Evolutionary conservation across 495 filamentous ascomycete species (phyloP).

Genomic region (Xylaria nigripes): DNA sequence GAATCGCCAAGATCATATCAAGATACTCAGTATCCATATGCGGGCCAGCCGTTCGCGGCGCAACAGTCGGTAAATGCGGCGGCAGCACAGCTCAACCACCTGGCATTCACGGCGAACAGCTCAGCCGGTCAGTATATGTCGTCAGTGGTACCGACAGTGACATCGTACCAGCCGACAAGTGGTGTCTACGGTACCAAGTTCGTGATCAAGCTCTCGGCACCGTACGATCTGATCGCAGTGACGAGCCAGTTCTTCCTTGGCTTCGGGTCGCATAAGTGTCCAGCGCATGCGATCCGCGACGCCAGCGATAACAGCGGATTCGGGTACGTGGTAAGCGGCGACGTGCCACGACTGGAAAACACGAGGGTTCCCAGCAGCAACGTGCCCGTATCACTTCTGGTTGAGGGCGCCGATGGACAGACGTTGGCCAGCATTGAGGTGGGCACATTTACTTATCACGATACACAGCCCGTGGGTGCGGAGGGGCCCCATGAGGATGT

Average conservation of each 20-base stretch:
- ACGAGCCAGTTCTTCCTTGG: conserved; percentile 55
- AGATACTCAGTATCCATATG: conserved; percentile 40
- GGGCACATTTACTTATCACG: conserved; percentile 66
- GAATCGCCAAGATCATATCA: conserved; percentile 34
- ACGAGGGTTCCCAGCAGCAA: conserved; percentile 59
- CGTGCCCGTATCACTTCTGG: conserved; percentile 63
- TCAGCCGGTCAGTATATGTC: conserved; percentile 44
- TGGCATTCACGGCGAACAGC: conserved; percentile 47
- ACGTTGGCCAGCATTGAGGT: conserved; percentile 56
- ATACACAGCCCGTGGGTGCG: conserved; percentile 24
- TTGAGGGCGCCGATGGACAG: conserved; percentile 59
- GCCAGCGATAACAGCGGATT: conserved; percentile 50
- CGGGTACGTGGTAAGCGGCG: conserved; percentile 63
- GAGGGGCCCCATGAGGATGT: conserved; percentile 38
- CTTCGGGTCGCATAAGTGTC: conserved; percentile 65
- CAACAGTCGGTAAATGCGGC: conserved; percentile 40
- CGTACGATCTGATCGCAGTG: conserved; percentile 56
- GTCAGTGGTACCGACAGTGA: conserved; percentile 47
- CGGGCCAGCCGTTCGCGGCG: conserved; percentile 31
- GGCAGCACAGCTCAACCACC: conserved; percentile 41
- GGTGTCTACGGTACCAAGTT: conserved; percentile 64
- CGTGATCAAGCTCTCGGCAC: conserved; percentile 61
- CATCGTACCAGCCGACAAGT: conserved; percentile 56
- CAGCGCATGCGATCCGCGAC: conserved; percentile 53
- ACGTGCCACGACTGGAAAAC: conserved; percentile 60